phyloP scores from a whole-genome alignment of 106 monocot species.

The Allium sativum region DNA sequence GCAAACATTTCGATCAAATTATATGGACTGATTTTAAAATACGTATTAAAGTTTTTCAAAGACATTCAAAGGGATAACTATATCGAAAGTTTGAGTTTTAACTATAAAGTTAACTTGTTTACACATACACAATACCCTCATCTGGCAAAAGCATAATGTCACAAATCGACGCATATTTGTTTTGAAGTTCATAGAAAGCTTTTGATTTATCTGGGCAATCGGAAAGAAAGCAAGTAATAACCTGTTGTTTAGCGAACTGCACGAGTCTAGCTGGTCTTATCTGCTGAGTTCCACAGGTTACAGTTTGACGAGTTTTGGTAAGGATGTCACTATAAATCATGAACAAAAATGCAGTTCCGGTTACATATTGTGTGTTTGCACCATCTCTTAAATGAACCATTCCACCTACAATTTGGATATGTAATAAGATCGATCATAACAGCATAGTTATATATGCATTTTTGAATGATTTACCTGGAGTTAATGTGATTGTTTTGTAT shows the following conservation, averaged over 20 bases:
- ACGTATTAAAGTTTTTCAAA: no score
- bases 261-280: constrained; percentile 39
- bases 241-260: constrained; percentile 89
- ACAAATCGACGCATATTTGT: background rate
- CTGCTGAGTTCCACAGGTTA: constrained; percentile 40
- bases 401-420: constrained; percentile 31
- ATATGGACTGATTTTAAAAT: no score
- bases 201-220: background rate
- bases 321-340: constrained; percentile 67
- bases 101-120: no score
- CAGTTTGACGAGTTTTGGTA: constrained; percentile 25
- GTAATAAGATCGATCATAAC: no score
- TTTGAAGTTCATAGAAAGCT: background rate
- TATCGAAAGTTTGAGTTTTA: no score
- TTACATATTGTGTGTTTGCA: constrained; percentile 93
- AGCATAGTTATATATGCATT: no score
- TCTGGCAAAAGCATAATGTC: background rate
- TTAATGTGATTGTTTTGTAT: constrained; percentile 47
- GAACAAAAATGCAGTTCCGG: constrained; percentile 57
- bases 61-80: constrained; percentile 41
- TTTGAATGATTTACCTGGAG: constrained; percentile 38
- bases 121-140: no score
- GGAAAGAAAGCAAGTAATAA: background rate
- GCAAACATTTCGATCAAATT: no score
- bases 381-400: constrained; percentile 79